Evolutionary conservation across 352 stramenopile species (phyloP), one percentile per base, ranked within the genome.

Genomic region (Saprolegnia diclina): DNA sequence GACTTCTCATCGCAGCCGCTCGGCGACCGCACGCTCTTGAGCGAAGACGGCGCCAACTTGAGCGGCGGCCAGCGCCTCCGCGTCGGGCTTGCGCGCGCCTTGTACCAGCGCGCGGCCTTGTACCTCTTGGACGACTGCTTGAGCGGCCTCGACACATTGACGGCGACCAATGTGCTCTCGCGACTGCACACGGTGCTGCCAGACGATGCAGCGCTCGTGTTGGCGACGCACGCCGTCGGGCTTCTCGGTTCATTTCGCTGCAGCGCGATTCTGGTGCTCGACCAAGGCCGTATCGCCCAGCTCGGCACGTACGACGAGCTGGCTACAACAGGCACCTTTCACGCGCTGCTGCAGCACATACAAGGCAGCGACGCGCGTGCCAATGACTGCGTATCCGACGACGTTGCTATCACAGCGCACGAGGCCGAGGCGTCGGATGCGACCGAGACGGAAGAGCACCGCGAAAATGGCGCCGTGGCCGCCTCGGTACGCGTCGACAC

Each of bases 121-220:
- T 93, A 94, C 40, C 65, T 97, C 19, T 65, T 97, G n/a, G 88
- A 97, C 59, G 90, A 97, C 59, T 85, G 88, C 1, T 73, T 97
- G 6, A 93, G 82, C 26, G 85, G 84, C 1, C 71, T 97, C 5
- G 90, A 97, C 61, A 64, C 72, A 4, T 77, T 71, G n/a, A 94
- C 86, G 18, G 80, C 82, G 1, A 73, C 74, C 0, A 73, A 76
- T 52, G 76, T 92, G 10, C 56, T 94, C 5, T 65, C 38, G 10
- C 79, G 79, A 22, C 85, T 77, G 46, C 87, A 87, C 48, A 57
- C 59, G 0, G 65, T 95, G 3, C 82, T 92, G 32, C 72, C 80
- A 3, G 54, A 75, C 7, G 76, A 72, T 13, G 72, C 83, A 19
- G 77, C 78, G 9, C 81, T 93, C 0, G 80, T 96, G 26, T 65